Conservation (phyloP, 2,329 filamentous ascomycete species). For the Dendrostoma leiphaemia region DNA sequence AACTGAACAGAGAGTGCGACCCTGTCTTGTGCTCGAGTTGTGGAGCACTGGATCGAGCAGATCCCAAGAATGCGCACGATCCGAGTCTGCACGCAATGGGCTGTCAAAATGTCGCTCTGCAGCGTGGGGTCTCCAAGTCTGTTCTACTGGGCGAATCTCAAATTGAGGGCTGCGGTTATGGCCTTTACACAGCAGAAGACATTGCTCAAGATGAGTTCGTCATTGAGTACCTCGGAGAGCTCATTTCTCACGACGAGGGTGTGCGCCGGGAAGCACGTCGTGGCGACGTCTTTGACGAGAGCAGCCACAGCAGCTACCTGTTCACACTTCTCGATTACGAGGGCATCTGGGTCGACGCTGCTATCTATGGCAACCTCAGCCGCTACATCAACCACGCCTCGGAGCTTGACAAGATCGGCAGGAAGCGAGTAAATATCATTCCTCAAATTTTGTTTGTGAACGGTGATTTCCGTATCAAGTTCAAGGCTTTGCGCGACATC, state of each 20-base stretch:
- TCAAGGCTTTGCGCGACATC: constrained; percentile 67
- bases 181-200: constrained; percentile 69
- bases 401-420: constrained; percentile 44
- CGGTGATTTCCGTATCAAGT: constrained; percentile 72
- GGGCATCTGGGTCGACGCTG: constrained; percentile 70
- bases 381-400: constrained; percentile 81
- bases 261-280: constrained; percentile 64
- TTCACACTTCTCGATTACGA: constrained; percentile 60
- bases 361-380: constrained; percentile 74
- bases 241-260: constrained; percentile 68
- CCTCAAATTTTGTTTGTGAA: constrained; percentile 71
- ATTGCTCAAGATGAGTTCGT: constrained; percentile 70
- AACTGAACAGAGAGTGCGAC: constrained; percentile 77
- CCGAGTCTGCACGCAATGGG: constrained; percentile 53
- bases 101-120: constrained; percentile 72
- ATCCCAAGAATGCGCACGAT: constrained; percentile 65
- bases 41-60: constrained; percentile 65
- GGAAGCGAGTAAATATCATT: constrained; percentile 51
- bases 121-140: constrained; percentile 63
- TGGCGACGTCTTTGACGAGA: constrained; percentile 60
- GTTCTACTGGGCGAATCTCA: constrained; percentile 69
- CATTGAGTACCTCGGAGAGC: constrained; percentile 78
- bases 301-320: constrained; percentile 63
- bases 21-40: constrained; percentile 71
- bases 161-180: constrained; percentile 68